phyloP scores from a whole-genome alignment of 495 filamentous ascomycete genomes.

The Eremomyces bilateralis region DNA sequence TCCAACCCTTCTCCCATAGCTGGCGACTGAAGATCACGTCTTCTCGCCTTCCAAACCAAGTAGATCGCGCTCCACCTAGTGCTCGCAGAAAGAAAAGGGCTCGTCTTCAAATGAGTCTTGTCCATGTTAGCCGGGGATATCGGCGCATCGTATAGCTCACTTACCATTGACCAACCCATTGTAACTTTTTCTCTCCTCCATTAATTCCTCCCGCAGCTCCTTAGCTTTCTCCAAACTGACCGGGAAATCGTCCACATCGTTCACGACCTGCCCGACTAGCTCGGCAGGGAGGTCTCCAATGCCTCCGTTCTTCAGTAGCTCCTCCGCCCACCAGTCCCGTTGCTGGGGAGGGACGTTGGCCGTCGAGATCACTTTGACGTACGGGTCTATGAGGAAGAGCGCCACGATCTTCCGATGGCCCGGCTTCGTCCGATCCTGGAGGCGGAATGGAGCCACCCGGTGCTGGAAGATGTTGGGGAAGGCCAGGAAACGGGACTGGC shows the following conservation, averaged over 20 bases:
- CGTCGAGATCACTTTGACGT: constrained; percentile 7
- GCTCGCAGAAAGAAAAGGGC: no score
- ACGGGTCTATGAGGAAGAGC: constrained; percentile 14
- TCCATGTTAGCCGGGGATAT: no score
- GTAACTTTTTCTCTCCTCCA: constrained; percentile 2
- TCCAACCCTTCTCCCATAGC: no score
- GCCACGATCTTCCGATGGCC: constrained; percentile 14
- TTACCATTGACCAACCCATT: no score
- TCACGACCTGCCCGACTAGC: constrained; percentile 2
- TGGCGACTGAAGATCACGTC: no score
- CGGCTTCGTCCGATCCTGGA: constrained; percentile 10
- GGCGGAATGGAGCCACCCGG: constrained; percentile 10
- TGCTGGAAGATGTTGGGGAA: constrained; percentile 17
- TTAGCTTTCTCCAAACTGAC: not conserved
- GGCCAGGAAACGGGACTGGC: constrained; percentile 9
- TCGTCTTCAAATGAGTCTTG: no score
- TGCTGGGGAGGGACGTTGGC: constrained; percentile 11
- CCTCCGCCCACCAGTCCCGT: constrained; percentile 13
- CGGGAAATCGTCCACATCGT: constrained; percentile 2
- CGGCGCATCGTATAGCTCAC: no score
- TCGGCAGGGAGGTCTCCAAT: constrained; percentile 4
- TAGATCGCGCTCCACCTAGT: no score
- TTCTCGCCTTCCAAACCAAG: no score
- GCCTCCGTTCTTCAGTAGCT: not conserved
- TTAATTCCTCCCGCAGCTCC: constrained; percentile 2